A percentile compares a stretch with the other conserved stretches of the same genome.
Conservation (phyloP, 1,284 basidiomycete species). For the Apiotrichum gamsii region DNA sequence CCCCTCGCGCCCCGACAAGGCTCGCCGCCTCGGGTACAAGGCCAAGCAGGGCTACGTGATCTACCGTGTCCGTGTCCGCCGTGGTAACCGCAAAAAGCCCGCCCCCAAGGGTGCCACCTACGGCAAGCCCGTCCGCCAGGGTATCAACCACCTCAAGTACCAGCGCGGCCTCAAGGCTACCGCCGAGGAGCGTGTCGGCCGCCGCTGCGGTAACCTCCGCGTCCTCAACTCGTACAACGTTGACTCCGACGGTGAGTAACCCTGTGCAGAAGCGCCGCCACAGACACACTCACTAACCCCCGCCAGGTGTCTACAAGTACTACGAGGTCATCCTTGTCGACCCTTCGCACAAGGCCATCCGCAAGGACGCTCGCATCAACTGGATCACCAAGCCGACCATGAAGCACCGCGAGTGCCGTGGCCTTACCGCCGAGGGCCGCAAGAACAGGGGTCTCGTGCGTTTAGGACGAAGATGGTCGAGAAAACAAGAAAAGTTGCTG, state of each 20-base stretch:
- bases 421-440: slow-evolving; percentile 94
- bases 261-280: too few relatives aligned
- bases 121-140: slow-evolving; percentile 99
- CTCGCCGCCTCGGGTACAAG: slow-evolving; percentile 97
- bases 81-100: slow-evolving; percentile 99
- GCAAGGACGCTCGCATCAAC: slow-evolving; percentile 94
- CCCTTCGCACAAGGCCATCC: slow-evolving; percentile 59
- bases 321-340: slow-evolving; percentile 99
- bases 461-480: too few relatives aligned
- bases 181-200: slow-evolving; percentile 97
- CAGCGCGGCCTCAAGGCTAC: slow-evolving; percentile 87
- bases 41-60: slow-evolving; percentile 99
- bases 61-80: slow-evolving; percentile 95
- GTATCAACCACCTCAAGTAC: slow-evolving; percentile 99
- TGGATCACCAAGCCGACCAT: slow-evolving; percentile 93
- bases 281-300: too few relatives aligned
- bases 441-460: slow-evolving; percentile 67
- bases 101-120: slow-evolving; percentile 97
- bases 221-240: slow-evolving; percentile 99
- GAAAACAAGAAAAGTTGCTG: too few relatives aligned
- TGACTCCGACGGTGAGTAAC: slow-evolving; percentile 86
- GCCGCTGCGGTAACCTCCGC: slow-evolving; percentile 90
- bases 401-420: slow-evolving; percentile 96
- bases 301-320: slow-evolving; percentile 93
- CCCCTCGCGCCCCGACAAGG: slow-evolving; percentile 98